phyloP scores from a whole-genome alignment of 2,329 filamentous ascomycete genomes.

The Pseudocercospora pini-densiflorae region DNA sequence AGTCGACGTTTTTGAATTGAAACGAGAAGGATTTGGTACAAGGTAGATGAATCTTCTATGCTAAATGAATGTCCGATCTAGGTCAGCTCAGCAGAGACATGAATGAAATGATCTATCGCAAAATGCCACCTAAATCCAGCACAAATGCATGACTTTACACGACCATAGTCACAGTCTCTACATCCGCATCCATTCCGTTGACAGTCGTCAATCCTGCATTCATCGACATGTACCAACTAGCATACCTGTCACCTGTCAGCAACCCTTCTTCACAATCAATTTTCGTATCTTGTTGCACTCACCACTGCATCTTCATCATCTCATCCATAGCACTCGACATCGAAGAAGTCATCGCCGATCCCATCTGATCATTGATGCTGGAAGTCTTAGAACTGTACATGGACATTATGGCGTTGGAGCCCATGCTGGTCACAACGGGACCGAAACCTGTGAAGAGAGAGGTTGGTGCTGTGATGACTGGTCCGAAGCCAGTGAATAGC shows the following conservation, averaged over 20 bases:
- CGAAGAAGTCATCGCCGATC: not conserved
- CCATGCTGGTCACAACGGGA: not conserved
- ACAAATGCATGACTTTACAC: not conserved
- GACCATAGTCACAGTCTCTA: not conserved
- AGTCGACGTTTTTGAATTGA: not conserved
- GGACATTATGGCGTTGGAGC: not conserved
- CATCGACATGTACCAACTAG: not conserved
- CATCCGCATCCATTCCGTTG: not conserved
- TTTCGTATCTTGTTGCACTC: not conserved
- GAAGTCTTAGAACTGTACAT: not conserved
- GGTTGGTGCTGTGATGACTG: not conserved
- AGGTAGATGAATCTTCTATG: not conserved
- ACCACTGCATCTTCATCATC: not conserved
- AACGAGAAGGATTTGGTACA: too few species aligned
- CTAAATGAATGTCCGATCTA: not conserved
- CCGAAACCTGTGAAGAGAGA: not conserved
- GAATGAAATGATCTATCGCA: not conserved
- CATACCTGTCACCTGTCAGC: not conserved
- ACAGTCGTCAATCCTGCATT: not conserved
- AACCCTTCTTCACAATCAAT: not conserved
- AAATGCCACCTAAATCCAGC: not conserved
- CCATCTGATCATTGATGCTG: not conserved
- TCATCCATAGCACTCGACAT: conserved; percentile 1
- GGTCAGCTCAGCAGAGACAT: not conserved
- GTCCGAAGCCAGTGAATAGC: not conserved